phyloP scores from a whole-genome alignment of 2,329 filamentous ascomycete species.

The Botrytis medusae region DNA sequence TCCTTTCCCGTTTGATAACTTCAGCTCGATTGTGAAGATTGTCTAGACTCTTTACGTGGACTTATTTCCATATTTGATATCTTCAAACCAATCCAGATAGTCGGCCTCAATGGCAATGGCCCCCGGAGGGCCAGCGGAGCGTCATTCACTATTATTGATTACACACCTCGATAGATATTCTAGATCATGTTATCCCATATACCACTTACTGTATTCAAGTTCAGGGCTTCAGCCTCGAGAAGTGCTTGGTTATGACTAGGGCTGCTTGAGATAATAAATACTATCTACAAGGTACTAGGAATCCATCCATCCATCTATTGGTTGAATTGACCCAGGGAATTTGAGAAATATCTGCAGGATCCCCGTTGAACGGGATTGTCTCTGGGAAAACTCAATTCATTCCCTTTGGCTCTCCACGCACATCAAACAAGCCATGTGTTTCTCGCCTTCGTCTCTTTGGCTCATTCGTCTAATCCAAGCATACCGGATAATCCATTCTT shows the following conservation, averaged over 20 bases:
- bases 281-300: not conserved
- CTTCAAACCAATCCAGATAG: not conserved
- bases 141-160: not conserved
- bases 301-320: not conserved
- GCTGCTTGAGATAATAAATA: not conserved
- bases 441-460: not conserved
- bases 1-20: not conserved
- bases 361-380: not conserved
- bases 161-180: not conserved
- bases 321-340: not conserved
- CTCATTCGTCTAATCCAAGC: not conserved
- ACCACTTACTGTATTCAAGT: not conserved
- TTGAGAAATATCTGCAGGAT: not conserved
- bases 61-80: not conserved
- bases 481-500: not conserved
- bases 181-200: not conserved
- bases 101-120: slow-evolving; percentile 1
- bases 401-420: not conserved
- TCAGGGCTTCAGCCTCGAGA: not conserved
- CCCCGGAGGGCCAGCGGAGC: slow-evolving; percentile 5
- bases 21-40: not conserved
- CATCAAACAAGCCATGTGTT: not conserved
- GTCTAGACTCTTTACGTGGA: not conserved
- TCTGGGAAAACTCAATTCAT: not conserved
- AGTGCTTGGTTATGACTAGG: not conserved